Percentiles rank a stretch among this genome's conserved stretches.
These are phyloP conservation scores for Pythium diclinum DNA, from an alignment of 352 stramenopile genomes.

Conservation along the genomic window DNA sequence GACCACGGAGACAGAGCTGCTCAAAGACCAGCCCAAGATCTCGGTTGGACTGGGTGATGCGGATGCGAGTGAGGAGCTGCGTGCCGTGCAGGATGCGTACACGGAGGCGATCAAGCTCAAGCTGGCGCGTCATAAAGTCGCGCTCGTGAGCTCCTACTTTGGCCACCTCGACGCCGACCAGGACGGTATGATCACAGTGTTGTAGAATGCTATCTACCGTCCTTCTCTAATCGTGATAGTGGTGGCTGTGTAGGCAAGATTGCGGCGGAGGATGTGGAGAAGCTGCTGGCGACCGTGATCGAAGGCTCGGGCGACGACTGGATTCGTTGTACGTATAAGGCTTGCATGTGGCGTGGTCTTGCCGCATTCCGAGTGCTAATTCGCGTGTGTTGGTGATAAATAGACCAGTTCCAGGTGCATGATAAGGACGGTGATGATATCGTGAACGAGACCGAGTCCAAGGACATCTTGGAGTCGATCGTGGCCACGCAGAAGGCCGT, in stretches of 20 bases:
- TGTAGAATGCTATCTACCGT: too few relatives aligned
- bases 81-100: constrained; percentile 31
- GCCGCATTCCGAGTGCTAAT: not conserved
- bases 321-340: constrained; percentile 14
- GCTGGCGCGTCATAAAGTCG: constrained; percentile 58
- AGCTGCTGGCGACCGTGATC: constrained; percentile 34
- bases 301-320: constrained; percentile 11
- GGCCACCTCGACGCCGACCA: constrained; percentile 63
- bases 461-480: constrained; percentile 56
- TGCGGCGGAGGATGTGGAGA: constrained; percentile 35
- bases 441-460: constrained; percentile 56
- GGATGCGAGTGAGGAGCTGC: constrained; percentile 22
- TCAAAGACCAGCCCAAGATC: constrained; percentile 37
- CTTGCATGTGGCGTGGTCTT: not conserved
- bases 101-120: constrained; percentile 61
- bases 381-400: not conserved
- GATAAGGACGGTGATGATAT: constrained; percentile 50
- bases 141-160: constrained; percentile 37
- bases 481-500: constrained; percentile 52
- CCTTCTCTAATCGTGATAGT: not conserved
- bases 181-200: constrained; percentile 35
- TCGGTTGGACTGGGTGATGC: constrained; percentile 34
- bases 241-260: constrained; percentile 35
- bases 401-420: constrained; percentile 62
- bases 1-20: constrained; percentile 37